phyloP scores from a whole-genome alignment of 1,139 yeast genomes.

The Sugiyamaella xylanicola region DNA sequence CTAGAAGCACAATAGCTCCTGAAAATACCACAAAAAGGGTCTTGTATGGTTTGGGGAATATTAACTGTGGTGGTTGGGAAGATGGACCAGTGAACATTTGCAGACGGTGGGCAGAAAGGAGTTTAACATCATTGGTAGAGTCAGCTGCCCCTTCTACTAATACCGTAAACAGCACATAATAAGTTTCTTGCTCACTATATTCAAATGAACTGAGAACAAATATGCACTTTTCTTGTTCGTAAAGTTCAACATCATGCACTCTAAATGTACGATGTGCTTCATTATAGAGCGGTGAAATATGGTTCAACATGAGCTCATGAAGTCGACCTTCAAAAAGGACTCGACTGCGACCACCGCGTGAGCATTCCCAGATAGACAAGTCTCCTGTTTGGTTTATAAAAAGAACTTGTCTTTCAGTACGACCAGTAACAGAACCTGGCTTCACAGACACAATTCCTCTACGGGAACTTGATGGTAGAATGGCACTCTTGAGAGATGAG shows the following conservation, averaged over 20 bases:
- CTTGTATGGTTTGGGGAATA: constrained; percentile 60
- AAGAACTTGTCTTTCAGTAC: constrained; percentile 53
- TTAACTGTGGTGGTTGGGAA: constrained; percentile 51
- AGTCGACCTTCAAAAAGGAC: constrained; percentile 44
- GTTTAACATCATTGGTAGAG: constrained; percentile 50
- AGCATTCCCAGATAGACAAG: constrained; percentile 52
- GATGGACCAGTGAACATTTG: constrained; percentile 47
- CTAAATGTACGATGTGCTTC: constrained; percentile 46
- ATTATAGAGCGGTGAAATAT: constrained; percentile 49
- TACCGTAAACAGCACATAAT: constrained; percentile 58
- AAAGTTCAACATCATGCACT: constrained; percentile 54
- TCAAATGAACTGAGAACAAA: constrained; percentile 54
- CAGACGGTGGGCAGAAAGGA: constrained; percentile 63
- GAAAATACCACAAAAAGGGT: constrained; percentile 67
- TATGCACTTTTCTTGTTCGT: constrained; percentile 46
- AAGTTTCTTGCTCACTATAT: constrained; percentile 40
- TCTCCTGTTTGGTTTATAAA: constrained; percentile 49
- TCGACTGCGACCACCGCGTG: constrained; percentile 48
- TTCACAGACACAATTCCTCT: constrained; percentile 64
- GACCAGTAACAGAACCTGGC: constrained; percentile 55
- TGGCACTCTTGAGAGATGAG: constrained; percentile 37
- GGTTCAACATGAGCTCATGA: constrained; percentile 43
- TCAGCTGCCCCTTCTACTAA: constrained; percentile 47
- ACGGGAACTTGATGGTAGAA: constrained; percentile 37
- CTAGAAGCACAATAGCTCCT: constrained; percentile 65